Evolutionary conservation across 1,284 basidiomycete genomes (phyloP), one percentile per base, ranked within the genome.

Genomic region (Cutaneotrichosporon cyanovorans): DNA sequence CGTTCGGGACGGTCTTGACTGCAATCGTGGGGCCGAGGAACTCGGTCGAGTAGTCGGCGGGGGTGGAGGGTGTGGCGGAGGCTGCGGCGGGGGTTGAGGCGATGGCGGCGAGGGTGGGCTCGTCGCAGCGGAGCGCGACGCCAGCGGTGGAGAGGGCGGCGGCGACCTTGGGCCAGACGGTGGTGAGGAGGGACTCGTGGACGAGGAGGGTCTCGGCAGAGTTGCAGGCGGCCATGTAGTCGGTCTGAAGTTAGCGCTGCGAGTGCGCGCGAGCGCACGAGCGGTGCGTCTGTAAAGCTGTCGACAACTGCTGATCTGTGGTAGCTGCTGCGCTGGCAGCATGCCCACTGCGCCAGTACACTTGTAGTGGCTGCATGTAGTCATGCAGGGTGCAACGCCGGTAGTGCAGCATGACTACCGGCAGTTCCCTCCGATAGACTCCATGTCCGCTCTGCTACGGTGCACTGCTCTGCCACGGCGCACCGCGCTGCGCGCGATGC

Each of bases 181-280:
- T 83, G 12, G 72, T 48, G 14, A 93, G 68, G 4, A 89, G 69
- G 8, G 77, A 77, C 53, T 80, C 74, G 71, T 99, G 88, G 1
- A 99, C 73, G 28, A 98, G 76, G 12, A 98, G 77, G 0, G 87
- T 97, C 69, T 99, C 95, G 6, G 80, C 81, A 0, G 93, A 77
- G 66, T 99, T 99, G 71, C 95, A 99, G 0, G 93, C 95, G 5
- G 93, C 89, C 31, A 92, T 89, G 68, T 98, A 98, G 67, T 93
- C 83, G 33, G 79, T 85, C 90, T 95, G 60, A 23, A 15, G 19
- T 35, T 5, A 43, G 28, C 30, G n/a, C n/a, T n/a, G n/a, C n/a
- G n/a, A n/a, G n/a, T n/a, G 34, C 39, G 16, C 14, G 16, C 20
- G n/a, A n/a, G 7, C 15, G n/a, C 4, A 19, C 11, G 12, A 23